Conservation (phyloP, 1,139 yeast genomes). For the Yamadazyma pseudoaaseri region DNA sequence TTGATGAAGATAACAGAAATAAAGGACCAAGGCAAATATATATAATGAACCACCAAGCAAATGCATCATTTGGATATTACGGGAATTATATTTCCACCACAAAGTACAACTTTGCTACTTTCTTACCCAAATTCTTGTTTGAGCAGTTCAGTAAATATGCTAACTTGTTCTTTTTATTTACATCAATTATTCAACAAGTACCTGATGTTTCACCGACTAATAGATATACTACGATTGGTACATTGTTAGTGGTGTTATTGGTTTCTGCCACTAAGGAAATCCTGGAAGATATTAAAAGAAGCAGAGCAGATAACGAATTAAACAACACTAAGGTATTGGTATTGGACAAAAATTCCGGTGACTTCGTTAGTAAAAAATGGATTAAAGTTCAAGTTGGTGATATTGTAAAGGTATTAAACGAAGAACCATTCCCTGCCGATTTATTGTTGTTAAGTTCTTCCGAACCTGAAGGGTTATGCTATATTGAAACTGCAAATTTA, state of each 20-base stretch:
- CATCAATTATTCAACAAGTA: constrained; percentile 93
- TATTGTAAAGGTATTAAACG: constrained; percentile 78
- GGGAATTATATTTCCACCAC: constrained; percentile 94
- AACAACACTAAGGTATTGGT: constrained; percentile 78
- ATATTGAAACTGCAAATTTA: constrained; percentile 93
- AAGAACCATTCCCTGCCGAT: constrained; percentile 95
- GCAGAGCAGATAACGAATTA: constrained; percentile 83
- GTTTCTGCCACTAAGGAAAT: constrained; percentile 94
- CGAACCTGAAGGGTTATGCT: constrained; percentile 97
- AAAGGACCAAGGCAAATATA: constrained; percentile 64
- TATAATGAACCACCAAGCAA: constrained; percentile 60
- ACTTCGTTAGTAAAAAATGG: constrained; percentile 74
- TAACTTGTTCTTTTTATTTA: constrained; percentile 87
- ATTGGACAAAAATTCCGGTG: constrained; percentile 58
- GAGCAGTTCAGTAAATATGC: constrained; percentile 98
- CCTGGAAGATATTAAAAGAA: constrained; percentile 87
- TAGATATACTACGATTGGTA: constrained; percentile 92
- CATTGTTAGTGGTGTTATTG: constrained; percentile 74
- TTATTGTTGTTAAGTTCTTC: constrained; percentile 80
- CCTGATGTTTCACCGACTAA: constrained; percentile 97
- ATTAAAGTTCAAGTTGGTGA: constrained; percentile 89
- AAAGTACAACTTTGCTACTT: constrained; percentile 93
- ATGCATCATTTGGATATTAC: constrained; percentile 55
- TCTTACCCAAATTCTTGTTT: constrained; percentile 88
- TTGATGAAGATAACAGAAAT: constrained; percentile 6